Percentiles rank a stretch among this genome's conserved stretches.
phyloP scores from a whole-genome alignment of 2,329 filamentous ascomycete species.

The Ophiostoma tasmaniense region DNA sequence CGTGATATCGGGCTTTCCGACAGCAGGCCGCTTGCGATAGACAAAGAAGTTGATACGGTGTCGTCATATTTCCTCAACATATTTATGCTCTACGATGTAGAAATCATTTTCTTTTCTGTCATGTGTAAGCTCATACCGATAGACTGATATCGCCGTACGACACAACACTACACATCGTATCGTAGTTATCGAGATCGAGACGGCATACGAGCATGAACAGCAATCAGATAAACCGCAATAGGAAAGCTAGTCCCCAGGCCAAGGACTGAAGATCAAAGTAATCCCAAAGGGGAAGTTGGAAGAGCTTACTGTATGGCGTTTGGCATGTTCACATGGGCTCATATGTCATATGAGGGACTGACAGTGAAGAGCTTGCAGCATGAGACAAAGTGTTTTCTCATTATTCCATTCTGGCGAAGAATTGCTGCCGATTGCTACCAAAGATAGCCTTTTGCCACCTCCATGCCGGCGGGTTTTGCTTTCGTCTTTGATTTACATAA shows the following conservation, averaged over 20 bases:
- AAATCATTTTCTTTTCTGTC: neutral
- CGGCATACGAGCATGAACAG: neutral
- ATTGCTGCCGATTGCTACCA: neutral
- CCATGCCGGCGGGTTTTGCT: neutral
- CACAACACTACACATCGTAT: neutral
- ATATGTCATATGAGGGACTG: too few relatives aligned
- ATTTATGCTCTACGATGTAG: neutral
- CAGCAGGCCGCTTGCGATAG: neutral
- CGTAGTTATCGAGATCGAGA: neutral
- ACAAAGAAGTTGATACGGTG: neutral
- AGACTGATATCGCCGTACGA: neutral
- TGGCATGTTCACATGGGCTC: neutral
- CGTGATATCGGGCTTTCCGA: neutral
- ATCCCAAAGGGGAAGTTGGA: neutral
- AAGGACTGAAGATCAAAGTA: neutral
- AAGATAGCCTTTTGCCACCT: neutral
- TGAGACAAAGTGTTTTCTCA: neutral
- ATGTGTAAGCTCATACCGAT: neutral
- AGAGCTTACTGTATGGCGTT: neutral
- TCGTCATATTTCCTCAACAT: neutral
- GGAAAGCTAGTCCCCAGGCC: neutral
- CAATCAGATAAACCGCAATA: conserved; percentile 5
- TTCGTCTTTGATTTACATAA: neutral
- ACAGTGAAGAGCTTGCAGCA: too few relatives aligned
- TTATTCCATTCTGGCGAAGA: neutral